Base-by-base conservation (phyloP, 2,329 filamentous ascomycete species). In the Penicillium sclerotiorum region DNA sequence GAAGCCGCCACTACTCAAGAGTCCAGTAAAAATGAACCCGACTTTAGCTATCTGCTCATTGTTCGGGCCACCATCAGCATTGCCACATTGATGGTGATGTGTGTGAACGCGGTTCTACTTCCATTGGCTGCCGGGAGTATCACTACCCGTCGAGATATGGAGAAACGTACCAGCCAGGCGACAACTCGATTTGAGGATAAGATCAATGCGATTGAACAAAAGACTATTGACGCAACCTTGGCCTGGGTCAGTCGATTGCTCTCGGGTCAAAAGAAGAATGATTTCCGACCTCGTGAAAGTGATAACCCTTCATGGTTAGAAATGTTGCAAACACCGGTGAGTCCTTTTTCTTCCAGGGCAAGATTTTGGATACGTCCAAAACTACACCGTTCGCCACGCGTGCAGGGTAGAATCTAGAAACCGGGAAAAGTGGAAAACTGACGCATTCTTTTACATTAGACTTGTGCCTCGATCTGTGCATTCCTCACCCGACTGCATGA, bases 21-120 rank as follows among this genome's bases (percentile, higher is more conserved):
- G 69, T 85, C 81, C 59, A 75, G 80, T 44, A 96, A 93, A 70
- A 82, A 80, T 12, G 93, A 96, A 66, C 94, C 94, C 0, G 93
- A 99, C 68, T 80, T 97, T 43, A 81, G 82, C 2, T 96, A 95
- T 69, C 80, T 99, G 32, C 83, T 86, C 6, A 84, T 85, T 8
- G 80, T 97, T 30, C 87, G 89, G 27, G 85, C 88, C 2, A 89
- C 90, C 8, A 90, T 96, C 46, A 92, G 86, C 46, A 93, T 96
- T 56, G 88, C 94, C 8, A 92, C 93, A 67, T 83, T 99, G 60
- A 95, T 97, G 84, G 87, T 93, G 60, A 90, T 90, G 55, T 96
- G 94, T 62, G 92, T 95, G 59, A 86, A 87, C 51, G 92, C 91
- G 4, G 90, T 97, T 13, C 84, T 99, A 18, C 87, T 97, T 58